A percentile compares a stretch with the other conserved stretches of the same genome.
phyloP scores from a whole-genome alignment of 768 basidiomycete genomes.

The Rubroboletus satanas region DNA sequence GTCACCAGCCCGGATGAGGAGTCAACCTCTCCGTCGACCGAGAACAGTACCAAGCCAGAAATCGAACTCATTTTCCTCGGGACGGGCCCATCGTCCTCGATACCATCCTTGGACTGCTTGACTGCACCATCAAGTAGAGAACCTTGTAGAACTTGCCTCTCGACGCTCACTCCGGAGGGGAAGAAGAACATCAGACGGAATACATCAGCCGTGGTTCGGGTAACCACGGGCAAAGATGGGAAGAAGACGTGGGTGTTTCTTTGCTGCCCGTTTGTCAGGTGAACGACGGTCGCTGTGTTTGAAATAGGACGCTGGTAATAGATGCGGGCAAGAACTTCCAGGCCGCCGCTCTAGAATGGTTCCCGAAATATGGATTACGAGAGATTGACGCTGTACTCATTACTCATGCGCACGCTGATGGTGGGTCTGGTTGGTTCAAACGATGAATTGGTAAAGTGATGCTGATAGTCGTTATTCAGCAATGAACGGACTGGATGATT shows the following conservation, averaged over 20 bases:
- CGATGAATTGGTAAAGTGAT: background rate
- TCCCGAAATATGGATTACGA: conserved; percentile 71
- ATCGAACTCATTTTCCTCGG: conserved; percentile 78
- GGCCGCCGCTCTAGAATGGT: conserved; percentile 49
- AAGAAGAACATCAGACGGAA: conserved; percentile 84
- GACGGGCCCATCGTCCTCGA: conserved; percentile 72
- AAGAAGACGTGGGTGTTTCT: conserved; percentile 44
- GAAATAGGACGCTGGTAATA: conserved; percentile 68
- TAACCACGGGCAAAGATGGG: conserved; percentile 36
- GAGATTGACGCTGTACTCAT: conserved; percentile 72
- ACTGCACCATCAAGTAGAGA: conserved; percentile 55
- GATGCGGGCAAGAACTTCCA: conserved; percentile 87
- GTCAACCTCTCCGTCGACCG: background rate
- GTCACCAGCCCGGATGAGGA: background rate
- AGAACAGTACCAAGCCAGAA: background rate
- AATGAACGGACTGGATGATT: conserved; percentile 87
- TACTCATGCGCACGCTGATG: conserved; percentile 87
- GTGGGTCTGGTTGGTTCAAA: conserved; percentile 26
- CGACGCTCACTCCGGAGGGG: conserved; percentile 63
- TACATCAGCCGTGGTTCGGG: conserved; percentile 66
- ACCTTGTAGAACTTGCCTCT: conserved; percentile 63
- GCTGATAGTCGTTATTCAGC: conserved; percentile 39
- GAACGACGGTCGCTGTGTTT: background rate
- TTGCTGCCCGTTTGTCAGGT: background rate
- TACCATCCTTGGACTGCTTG: conserved; percentile 71